These are phyloP conservation scores for Neurospora sp. DNA, from an alignment of 495 filamentous ascomycete genomes.

Conservation along the genomic window DNA sequence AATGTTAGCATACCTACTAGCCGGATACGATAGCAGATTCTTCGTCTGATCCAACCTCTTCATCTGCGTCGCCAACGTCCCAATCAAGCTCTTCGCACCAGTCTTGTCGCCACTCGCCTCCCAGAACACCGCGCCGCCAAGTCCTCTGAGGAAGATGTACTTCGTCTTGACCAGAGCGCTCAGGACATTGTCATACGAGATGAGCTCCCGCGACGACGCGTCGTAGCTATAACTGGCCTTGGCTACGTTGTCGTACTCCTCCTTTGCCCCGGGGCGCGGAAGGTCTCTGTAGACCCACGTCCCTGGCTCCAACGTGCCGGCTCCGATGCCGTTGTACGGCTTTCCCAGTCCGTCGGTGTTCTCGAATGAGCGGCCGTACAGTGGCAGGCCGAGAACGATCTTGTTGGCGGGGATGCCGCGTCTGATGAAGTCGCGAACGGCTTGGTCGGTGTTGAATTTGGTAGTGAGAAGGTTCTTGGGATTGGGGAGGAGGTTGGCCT, in stretches of 20 bases:
- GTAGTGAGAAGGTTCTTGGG: slow-evolving; percentile 42
- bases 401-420: slow-evolving; percentile 54
- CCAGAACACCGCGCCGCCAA: slow-evolving; percentile 89
- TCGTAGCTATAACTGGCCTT: slow-evolving; percentile 68
- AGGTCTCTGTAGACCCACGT: slow-evolving; percentile 70
- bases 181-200: slow-evolving; percentile 65
- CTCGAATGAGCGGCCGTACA: slow-evolving; percentile 76
- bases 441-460: slow-evolving; percentile 58
- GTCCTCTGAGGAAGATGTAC: slow-evolving; percentile 51
- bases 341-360: slow-evolving; percentile 61
- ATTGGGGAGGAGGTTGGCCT: slow-evolving; percentile 61
- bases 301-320: slow-evolving; percentile 59
- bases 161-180: slow-evolving; percentile 51
- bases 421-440: slow-evolving; percentile 55
- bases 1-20: slow-evolving; percentile 64
- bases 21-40: slow-evolving; percentile 56
- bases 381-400: slow-evolving; percentile 72
- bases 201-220: slow-evolving; percentile 41
- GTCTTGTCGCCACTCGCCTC: slow-evolving; percentile 66
- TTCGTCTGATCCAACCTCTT: slow-evolving; percentile 44
- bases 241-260: slow-evolving; percentile 37
- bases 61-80: slow-evolving; percentile 44
- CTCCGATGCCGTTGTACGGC: slow-evolving; percentile 56
- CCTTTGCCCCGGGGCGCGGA: slow-evolving; percentile 37
- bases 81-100: slow-evolving; percentile 52